phyloP scores from a whole-genome alignment of 2,329 filamentous ascomycete species.

The Uncinocarpus reesii region DNA sequence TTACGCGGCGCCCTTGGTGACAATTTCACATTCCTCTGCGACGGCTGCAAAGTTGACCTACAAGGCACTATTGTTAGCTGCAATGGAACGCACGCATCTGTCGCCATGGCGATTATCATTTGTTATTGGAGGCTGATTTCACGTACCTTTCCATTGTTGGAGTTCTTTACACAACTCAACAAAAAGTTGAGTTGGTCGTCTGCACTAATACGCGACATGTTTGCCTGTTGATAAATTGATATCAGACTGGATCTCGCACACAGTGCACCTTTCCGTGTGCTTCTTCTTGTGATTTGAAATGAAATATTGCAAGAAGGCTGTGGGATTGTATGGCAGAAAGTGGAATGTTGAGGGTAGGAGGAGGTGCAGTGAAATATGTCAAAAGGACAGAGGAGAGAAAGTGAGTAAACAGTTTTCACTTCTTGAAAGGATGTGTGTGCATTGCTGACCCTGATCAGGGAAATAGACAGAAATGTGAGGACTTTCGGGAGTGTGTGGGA shows the following conservation, averaged over 20 bases:
- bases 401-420: too few species aligned
- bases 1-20: conserved; percentile 60
- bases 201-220: conserved; percentile 43
- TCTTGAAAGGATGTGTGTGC: too few species aligned
- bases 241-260: neutral
- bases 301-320: too few species aligned
- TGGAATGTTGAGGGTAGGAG: neutral
- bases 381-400: too few species aligned
- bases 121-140: neutral
- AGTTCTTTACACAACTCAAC: conserved; percentile 54
- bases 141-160: conserved; percentile 50
- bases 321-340: neutral
- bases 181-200: conserved; percentile 56
- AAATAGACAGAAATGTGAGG: too few species aligned
- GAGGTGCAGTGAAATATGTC: too few species aligned
- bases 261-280: neutral
- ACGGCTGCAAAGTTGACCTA: conserved; percentile 58
- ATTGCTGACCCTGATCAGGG: too few species aligned
- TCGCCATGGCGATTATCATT: too few species aligned
- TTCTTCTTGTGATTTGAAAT: too few species aligned
- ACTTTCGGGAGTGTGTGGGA: too few species aligned
- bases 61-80: conserved; percentile 11
- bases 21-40: conserved; percentile 53
- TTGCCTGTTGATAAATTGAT: neutral
- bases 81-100: neutral